These are phyloP conservation scores for Colletotrichum zoysiae DNA, from an alignment of 2,329 filamentous ascomycete species.

Conservation along the genomic window DNA sequence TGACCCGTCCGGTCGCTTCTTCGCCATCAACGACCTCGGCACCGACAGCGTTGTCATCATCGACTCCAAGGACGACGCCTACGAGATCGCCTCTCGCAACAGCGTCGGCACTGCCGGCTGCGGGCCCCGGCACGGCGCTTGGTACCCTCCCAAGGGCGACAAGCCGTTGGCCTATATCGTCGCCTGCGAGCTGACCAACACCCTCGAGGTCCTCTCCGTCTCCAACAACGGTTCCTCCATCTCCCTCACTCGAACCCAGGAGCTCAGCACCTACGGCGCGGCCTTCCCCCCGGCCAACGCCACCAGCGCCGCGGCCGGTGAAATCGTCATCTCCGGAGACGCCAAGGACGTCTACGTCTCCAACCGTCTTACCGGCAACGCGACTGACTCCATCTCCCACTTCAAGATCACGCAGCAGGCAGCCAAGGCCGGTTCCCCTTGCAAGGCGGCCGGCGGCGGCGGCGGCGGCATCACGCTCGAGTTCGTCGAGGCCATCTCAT, in stretches of 20 bases:
- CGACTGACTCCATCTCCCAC: constrained; percentile 61
- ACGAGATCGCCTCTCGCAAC: constrained; percentile 52
- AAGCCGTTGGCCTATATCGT: constrained; percentile 60
- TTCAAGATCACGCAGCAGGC: constrained; percentile 52
- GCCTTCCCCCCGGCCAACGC: constrained; percentile 51
- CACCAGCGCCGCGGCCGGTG: constrained; percentile 58
- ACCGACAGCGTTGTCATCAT: constrained; percentile 62
- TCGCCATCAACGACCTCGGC: constrained; percentile 63
- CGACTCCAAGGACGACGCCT: constrained; percentile 57
- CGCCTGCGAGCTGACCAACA: constrained; percentile 61
- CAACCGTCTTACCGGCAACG: constrained; percentile 61
- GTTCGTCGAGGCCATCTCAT: constrained; percentile 51
- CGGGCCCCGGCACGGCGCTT: constrained; percentile 65
- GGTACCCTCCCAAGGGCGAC: constrained; percentile 53
- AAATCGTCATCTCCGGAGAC: constrained; percentile 57
- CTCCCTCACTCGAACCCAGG: constrained; percentile 52
- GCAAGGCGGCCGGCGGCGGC: constrained; percentile 46
- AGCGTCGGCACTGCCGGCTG: constrained; percentile 53
- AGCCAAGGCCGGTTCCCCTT: constrained; percentile 42
- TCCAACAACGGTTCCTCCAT: constrained; percentile 53
- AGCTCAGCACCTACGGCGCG: constrained; percentile 54
- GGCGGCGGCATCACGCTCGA: constrained; percentile 49
- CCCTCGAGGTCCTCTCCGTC: constrained; percentile 58
- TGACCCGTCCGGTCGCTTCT: constrained; percentile 63
- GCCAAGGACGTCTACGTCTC: constrained; percentile 62